Base-by-base conservation (phyloP, 306 rosid genomes). In the Nissolia schottii region DNA sequence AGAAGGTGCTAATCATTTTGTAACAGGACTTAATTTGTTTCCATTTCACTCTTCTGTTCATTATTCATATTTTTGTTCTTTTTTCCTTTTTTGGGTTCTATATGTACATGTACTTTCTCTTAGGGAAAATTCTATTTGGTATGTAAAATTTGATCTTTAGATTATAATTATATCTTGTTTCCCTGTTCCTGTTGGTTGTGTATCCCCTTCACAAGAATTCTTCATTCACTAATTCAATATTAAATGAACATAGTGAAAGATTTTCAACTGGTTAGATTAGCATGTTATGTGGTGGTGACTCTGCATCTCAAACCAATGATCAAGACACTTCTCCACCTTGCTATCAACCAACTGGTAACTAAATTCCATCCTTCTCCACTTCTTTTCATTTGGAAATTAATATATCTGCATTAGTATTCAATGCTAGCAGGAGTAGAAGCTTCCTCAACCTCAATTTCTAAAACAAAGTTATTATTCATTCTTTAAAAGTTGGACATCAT, bases 251-350 rank as follows among this genome's bases (percentile, higher is more conserved):
- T n/a, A 50, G 19, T 28, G 37, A 66, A 60, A 32, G 18, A 48
- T 31, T 51, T n/a, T 49, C 35, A 13, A 10, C 20, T 50, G 63
- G 23, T 68, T 25, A n/a, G 64, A 51, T 43, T 2, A 49, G 27
- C 56, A 46, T 56, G 6, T 34, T 48, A 22, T 8, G 23, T 31
- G 35, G 61, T 67, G 73, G 19, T 75, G 51, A 63, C 46, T 18
- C 65, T 53, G 10, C 81, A 62, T 50, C 78, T 35, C 74, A 66
- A 48, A 64, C 84, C 62, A 63, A 27, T 77, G 75, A 61, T 41
- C 49, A 27, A 40, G 73, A 59, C 43, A 6, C 48, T 41, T 20
- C 76, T 51, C 46, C 72, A 50, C 66, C 7, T 23, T 62, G 32
- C 18, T 64, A 70, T 64, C 32, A 12, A 38, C 78, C 45, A 64